phyloP scores from a whole-genome alignment of 495 filamentous ascomycete species.

The Penicillium flavigenum region DNA sequence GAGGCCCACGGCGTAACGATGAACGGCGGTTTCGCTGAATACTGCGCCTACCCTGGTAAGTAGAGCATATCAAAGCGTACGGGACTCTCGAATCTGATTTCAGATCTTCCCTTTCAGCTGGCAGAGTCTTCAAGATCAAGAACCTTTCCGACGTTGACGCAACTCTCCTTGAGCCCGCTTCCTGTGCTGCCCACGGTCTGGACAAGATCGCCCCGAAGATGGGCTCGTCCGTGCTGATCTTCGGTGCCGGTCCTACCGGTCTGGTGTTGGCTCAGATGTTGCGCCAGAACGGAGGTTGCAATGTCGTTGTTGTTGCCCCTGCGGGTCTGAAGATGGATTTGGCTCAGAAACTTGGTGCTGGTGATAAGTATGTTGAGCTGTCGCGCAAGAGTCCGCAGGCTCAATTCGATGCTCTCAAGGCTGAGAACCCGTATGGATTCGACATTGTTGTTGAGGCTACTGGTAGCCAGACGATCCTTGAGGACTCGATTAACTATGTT shows the following conservation, averaged over 20 bases:
- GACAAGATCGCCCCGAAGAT: slow-evolving; percentile 71
- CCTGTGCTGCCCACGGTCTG: slow-evolving; percentile 67
- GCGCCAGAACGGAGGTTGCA: slow-evolving; percentile 61
- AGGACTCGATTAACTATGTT: slow-evolving; percentile 68
- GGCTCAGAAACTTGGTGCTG: slow-evolving; percentile 64
- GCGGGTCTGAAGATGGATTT: slow-evolving; percentile 68
- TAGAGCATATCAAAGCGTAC: background rate
- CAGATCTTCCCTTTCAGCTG: slow-evolving; percentile 31
- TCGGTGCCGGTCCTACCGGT: slow-evolving; percentile 69
- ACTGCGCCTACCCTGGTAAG: slow-evolving; percentile 50
- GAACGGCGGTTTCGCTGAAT: slow-evolving; percentile 71
- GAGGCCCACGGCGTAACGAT: slow-evolving; percentile 63
- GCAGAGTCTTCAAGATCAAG: slow-evolving; percentile 68
- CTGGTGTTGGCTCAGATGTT: slow-evolving; percentile 62
- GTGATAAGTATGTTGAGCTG: slow-evolving; percentile 63
- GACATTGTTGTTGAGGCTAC: slow-evolving; percentile 67
- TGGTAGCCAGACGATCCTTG: slow-evolving; percentile 64
- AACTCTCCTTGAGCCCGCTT: slow-evolving; percentile 71
- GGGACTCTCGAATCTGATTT: background rate
- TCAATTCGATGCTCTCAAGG: slow-evolving; percentile 61
- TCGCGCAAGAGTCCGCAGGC: slow-evolving; percentile 54
- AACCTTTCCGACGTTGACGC: slow-evolving; percentile 69
- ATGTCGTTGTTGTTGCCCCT: slow-evolving; percentile 65
- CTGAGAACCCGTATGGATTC: slow-evolving; percentile 68
- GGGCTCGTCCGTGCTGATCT: slow-evolving; percentile 63